Evolutionary conservation across 2,329 filamentous ascomycete species (phyloP).

Genomic region (Triangularia verruculosa): DNA sequence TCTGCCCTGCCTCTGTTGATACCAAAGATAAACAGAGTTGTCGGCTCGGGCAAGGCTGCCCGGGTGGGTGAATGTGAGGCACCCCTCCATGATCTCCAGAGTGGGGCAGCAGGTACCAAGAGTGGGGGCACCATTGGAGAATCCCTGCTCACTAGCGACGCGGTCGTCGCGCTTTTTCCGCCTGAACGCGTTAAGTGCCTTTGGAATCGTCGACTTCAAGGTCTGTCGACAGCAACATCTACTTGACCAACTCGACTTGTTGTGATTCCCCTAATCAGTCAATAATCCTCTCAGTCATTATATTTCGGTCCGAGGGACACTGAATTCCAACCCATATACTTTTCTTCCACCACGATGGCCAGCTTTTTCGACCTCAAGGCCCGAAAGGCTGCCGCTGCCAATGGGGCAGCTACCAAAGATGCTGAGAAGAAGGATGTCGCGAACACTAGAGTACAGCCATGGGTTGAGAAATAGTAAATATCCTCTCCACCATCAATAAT

Average conservation of each 20-base stretch:
- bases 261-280: neutral
- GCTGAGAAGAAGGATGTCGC: constrained; percentile 61
- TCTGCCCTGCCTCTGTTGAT: neutral
- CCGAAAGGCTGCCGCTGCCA: constrained; percentile 71
- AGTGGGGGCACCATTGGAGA: constrained; percentile 4
- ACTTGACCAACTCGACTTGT: neutral
- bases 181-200: constrained; percentile 26
- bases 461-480: constrained; percentile 99
- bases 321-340: neutral
- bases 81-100: neutral
- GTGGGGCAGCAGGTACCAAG: neutral
- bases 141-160: constrained; percentile 9
- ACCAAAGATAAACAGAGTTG: neutral
- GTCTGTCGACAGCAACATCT: neutral
- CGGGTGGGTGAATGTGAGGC: neutral
- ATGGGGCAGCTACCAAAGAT: constrained; percentile 62
- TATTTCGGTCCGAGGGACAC: too few species aligned
- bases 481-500: neutral
- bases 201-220: neutral
- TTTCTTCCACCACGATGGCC: constrained; percentile 55
- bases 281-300: neutral
- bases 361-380: constrained; percentile 97
- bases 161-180: constrained; percentile 5
- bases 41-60: neutral
- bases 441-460: constrained; percentile 72